These are phyloP conservation scores for Pythium coloratum DNA, from an alignment of 352 stramenopile genomes.

Conservation along the genomic window DNA sequence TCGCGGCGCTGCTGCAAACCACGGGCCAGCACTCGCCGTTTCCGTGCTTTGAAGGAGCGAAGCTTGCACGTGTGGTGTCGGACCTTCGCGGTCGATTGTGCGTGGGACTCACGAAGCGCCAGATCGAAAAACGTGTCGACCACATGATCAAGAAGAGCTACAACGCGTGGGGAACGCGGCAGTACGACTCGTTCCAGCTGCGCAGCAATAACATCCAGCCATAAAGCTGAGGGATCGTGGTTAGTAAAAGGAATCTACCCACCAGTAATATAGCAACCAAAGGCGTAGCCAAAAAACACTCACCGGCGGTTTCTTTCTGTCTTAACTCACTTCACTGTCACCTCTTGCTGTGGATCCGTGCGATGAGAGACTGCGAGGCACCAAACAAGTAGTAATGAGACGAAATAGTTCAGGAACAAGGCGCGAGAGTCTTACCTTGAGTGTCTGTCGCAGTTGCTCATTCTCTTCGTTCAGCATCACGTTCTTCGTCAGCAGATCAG, in stretches of 20 bases:
- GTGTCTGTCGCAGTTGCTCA: conserved; percentile 37
- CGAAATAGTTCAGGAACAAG: neutral
- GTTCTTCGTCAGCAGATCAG: conserved; percentile 66
- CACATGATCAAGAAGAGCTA: conserved; percentile 87
- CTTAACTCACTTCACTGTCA: neutral
- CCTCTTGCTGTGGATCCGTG: conserved; percentile 20
- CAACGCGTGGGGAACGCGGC: conserved; percentile 85
- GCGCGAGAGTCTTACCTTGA: conserved; percentile 29
- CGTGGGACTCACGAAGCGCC: conserved; percentile 59
- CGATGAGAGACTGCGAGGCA: conserved; percentile 16
- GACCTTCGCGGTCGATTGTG: conserved; percentile 72
- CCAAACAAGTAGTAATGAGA: neutral
- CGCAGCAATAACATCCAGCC: conserved; percentile 89
- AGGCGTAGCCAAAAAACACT: neutral
- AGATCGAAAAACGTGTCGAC: conserved; percentile 73
- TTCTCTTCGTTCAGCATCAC: conserved; percentile 75
- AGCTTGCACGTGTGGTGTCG: conserved; percentile 57
- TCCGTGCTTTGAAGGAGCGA: conserved; percentile 89
- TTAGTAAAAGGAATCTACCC: conserved; percentile 2
- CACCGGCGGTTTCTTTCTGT: neutral
- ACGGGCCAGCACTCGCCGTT: conserved; percentile 94
- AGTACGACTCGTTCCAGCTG: conserved; percentile 91
- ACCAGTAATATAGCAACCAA: conserved; percentile 5
- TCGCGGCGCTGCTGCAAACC: conserved; percentile 94
- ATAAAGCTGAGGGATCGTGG: conserved; percentile 23